Percentiles rank a stretch among this genome's conserved stretches.
Conservation (phyloP, 441 rosid genomes). For the Pelargonium myrrhifolium region DNA sequence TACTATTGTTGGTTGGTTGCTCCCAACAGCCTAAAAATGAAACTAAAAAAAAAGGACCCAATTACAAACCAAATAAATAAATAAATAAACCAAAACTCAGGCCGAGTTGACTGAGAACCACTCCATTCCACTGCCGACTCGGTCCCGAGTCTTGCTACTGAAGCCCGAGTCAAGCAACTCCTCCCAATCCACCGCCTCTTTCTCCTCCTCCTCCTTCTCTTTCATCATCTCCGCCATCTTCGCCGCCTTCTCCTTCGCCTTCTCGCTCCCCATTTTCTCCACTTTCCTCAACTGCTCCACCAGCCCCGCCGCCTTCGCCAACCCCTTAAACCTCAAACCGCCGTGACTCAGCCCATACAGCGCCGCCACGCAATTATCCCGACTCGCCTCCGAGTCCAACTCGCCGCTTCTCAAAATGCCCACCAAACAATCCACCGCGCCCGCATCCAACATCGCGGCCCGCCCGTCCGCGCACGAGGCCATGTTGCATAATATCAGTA, state of each 20-base stretch:
- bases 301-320: slow-evolving; percentile 58
- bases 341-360: slow-evolving; percentile 49
- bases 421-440: slow-evolving; percentile 62
- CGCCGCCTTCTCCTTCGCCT: too few species aligned
- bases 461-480: slow-evolving; percentile 49
- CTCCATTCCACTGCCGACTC: slow-evolving; percentile 22
- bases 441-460: slow-evolving; percentile 57
- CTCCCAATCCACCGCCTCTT: slow-evolving; percentile 60
- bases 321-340: slow-evolving; percentile 58
- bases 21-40: too few species aligned
- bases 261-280: slow-evolving; percentile 17
- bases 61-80: slow-evolving; percentile 21
- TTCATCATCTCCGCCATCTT: too few species aligned
- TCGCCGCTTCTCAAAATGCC: slow-evolving; percentile 34
- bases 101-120: slow-evolving; percentile 32
- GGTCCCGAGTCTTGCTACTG: slow-evolving; percentile 22
- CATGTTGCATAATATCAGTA: slow-evolving; percentile 51
- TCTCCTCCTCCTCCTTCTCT: slow-evolving; percentile 26
- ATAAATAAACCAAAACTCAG: slow-evolving; percentile 11
- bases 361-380: slow-evolving; percentile 52
- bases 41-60: neutral
- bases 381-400: slow-evolving; percentile 30
- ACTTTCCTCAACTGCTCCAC: slow-evolving; percentile 41
- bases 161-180: slow-evolving; percentile 49
- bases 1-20: too few species aligned